Conservation (phyloP, 306 rosid genomes). For the Hylodesmum podocarpum region DNA sequence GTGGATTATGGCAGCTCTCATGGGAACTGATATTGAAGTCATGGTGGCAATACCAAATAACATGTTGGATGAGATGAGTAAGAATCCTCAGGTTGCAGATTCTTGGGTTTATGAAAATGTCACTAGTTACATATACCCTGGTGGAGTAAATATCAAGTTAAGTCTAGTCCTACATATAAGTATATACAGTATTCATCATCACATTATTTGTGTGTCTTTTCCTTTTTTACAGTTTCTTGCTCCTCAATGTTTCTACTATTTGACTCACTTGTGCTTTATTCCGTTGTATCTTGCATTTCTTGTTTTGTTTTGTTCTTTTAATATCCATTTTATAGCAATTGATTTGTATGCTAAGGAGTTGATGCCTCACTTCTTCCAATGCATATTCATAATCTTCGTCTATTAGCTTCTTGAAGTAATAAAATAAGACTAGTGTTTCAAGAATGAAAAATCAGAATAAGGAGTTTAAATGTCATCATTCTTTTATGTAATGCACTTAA, state of each 20-base stretch:
- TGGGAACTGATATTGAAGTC: conserved; percentile 75
- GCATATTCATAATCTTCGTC: background rate
- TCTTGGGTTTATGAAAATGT: conserved; percentile 92
- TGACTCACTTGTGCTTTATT: background rate
- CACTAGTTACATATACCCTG: conserved; percentile 63
- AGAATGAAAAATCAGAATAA: conserved; percentile 1
- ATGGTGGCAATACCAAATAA: conserved; percentile 84
- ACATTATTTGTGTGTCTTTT: background rate
- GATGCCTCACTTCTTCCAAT: background rate
- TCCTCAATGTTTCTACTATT: background rate
- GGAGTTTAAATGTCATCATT: background rate
- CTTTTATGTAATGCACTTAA: background rate
- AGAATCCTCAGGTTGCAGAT: conserved; percentile 60
- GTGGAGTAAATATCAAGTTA: conserved; percentile 93
- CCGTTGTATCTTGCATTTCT: background rate
- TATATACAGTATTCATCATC: background rate
- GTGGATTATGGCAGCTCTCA: conserved; percentile 67
- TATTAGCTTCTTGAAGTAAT: conserved; percentile 7
- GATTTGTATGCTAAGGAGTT: background rate
- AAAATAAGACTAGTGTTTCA: background rate
- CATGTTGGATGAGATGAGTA: conserved; percentile 68
- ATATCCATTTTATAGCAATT: background rate
- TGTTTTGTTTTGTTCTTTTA: background rate
- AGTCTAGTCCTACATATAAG: conserved; percentile 31
- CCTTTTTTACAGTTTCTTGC: background rate